A percentile compares a stretch with the other conserved stretches of the same genome.
Evolutionary conservation across 2,329 filamentous ascomycete species (phyloP).

Genomic region (Cercospora berteroae): DNA sequence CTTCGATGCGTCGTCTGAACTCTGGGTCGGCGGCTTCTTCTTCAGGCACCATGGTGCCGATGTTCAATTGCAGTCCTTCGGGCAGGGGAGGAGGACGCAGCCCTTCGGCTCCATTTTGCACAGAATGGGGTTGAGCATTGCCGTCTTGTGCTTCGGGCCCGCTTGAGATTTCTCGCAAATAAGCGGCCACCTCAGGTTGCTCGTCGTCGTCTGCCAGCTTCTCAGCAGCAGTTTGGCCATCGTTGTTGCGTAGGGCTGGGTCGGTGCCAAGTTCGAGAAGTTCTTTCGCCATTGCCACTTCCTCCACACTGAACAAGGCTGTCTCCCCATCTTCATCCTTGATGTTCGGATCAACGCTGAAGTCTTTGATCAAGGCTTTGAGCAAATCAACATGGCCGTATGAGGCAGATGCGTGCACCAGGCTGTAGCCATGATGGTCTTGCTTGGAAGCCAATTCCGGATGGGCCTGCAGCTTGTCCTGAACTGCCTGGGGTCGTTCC

Average conservation of each 20-base stretch:
- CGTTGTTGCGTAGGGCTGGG: constrained; percentile 62
- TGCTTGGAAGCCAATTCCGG: constrained; percentile 75
- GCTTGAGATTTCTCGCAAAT: constrained; percentile 52
- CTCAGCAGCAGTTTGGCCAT: constrained; percentile 76
- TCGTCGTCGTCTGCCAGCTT: constrained; percentile 78
- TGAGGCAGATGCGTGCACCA: constrained; percentile 88
- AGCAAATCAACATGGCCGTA: constrained; percentile 85
- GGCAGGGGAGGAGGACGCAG: constrained; percentile 63
- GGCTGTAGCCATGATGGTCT: constrained; percentile 90
- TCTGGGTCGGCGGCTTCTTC: constrained; percentile 71
- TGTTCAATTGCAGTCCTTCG: constrained; percentile 70
- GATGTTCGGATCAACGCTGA: constrained; percentile 75
- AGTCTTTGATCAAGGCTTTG: constrained; percentile 70
- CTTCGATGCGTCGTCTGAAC: constrained; percentile 81
- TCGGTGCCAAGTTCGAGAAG: constrained; percentile 78
- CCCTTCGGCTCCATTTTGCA: constrained; percentile 24
- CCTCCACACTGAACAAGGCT: constrained; percentile 89
- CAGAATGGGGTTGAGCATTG: not conserved
- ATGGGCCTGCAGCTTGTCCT: constrained; percentile 70
- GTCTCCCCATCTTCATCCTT: constrained; percentile 91
- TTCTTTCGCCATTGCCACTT: constrained; percentile 69
- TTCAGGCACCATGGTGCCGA: constrained; percentile 67
- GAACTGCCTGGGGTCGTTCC: constrained; percentile 71
- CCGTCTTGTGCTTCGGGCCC: not conserved
- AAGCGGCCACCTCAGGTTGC: constrained; percentile 71